Percentiles rank a stretch among this genome's conserved stretches.
phyloP scores from a whole-genome alignment of 805 yeast genomes.

The Yarrowia bubula region DNA sequence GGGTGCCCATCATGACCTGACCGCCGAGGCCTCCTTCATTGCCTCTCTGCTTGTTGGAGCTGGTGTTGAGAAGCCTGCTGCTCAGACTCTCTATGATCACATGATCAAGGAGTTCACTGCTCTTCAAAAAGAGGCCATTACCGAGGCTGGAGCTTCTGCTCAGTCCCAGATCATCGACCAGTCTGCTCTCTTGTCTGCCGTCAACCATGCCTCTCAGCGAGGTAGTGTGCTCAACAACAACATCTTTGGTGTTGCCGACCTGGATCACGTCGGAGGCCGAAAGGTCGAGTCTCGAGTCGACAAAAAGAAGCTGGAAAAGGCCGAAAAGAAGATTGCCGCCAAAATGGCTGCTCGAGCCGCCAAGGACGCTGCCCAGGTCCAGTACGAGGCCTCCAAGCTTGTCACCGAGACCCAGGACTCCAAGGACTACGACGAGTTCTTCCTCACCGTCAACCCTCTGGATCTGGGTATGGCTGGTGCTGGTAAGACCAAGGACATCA shows the following conservation, averaged over 20 bases:
- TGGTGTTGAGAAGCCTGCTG: slow-evolving; percentile 67
- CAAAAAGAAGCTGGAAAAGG: slow-evolving; percentile 93
- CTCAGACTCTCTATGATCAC: slow-evolving; percentile 51
- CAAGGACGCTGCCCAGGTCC: slow-evolving; percentile 41
- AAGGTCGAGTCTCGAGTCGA: slow-evolving; percentile 92
- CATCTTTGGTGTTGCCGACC: slow-evolving; percentile 77
- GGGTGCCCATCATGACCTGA: slow-evolving; percentile 65
- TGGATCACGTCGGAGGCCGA: slow-evolving; percentile 82
- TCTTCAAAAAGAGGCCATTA: slow-evolving; percentile 62
- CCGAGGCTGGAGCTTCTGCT: slow-evolving; percentile 74
- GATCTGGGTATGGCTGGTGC: slow-evolving; percentile 57
- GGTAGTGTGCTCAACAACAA: slow-evolving; percentile 72
- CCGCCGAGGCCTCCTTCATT: slow-evolving; percentile 66
- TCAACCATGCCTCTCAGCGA: slow-evolving; percentile 46
- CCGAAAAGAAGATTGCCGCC: slow-evolving; percentile 95
- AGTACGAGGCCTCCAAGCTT: slow-evolving; percentile 78
- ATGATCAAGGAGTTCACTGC: slow-evolving; percentile 50
- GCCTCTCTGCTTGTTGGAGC: slow-evolving; percentile 68
- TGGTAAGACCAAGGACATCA: slow-evolving; percentile 96
- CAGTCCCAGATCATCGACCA: slow-evolving; percentile 81
- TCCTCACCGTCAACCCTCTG: slow-evolving; percentile 90
- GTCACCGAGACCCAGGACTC: slow-evolving; percentile 54
- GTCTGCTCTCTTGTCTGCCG: slow-evolving; percentile 59
- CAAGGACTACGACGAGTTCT: slow-evolving; percentile 90
- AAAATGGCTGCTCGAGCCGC: slow-evolving; percentile 81